Evolutionary conservation across 495 filamentous ascomycete genomes (phyloP), one percentile per base, ranked within the genome.

Genomic region (Aspergillus ellipticus): DNA sequence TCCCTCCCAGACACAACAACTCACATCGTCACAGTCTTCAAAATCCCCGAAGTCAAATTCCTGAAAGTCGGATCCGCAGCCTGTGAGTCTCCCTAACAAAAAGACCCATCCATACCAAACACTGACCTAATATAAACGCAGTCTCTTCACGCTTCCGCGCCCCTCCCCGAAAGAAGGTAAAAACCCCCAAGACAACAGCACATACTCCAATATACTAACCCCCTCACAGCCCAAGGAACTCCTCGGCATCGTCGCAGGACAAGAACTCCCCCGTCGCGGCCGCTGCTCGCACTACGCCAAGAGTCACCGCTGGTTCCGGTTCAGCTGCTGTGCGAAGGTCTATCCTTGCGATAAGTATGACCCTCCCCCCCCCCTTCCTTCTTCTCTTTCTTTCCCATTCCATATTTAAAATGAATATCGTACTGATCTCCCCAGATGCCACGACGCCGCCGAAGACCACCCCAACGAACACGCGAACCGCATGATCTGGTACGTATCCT

Each of bases 261-360:
- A 90, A 57, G 86, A 90, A 58, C 78, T 96, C 1, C 89, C 92
- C 0, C 75, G 76, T 31, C 81, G 81, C 1, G 92, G 92, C 15
- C 79, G 89, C 28, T 96, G 92, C 65, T 64, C 64, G 29, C 92
- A 96, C 63, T 96, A 96, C 67, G 70, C 78, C 3, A 90, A 90
- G 60, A 87, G 83, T 52, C 89, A 88, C 65, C 82, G 92, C 11
- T 96, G 92, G 92, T 96, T 96, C 68, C 74, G 89, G 65, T 86
- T 87, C 70, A 78, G 80, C 46, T 86, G 83, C 61, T 85, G 84
- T 62, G 62, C 74, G 2, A 85, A 86, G 57, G 84, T 94, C 10
- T 89, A 87, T 58, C 79, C 89, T 4, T 96, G 91, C 69, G 91
- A 96, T 62, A 80, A 78, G 79, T 82, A 70, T 51, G 72, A 29